These are phyloP conservation scores for Aspergillus fischeri DNA, from an alignment of 2,329 filamentous ascomycete genomes.

Conservation along the genomic window DNA sequence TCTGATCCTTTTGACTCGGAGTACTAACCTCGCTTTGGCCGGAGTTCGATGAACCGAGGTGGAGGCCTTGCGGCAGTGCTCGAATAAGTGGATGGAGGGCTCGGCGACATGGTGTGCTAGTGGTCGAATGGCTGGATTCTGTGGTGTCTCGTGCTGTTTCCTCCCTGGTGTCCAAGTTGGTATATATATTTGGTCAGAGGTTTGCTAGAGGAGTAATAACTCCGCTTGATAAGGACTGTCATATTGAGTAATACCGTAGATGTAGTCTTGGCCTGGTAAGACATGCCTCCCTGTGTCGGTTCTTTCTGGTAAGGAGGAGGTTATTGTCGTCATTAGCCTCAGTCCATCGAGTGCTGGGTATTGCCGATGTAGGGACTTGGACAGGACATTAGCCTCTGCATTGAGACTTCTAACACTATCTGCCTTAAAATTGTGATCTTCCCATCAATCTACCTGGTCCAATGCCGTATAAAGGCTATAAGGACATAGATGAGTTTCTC, in stretches of 20 bases:
- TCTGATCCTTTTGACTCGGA: not conserved
- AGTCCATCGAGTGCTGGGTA: not conserved
- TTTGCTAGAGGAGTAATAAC: not conserved
- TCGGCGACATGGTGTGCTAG: not conserved
- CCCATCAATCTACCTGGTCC: too few species aligned
- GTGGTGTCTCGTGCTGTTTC: not conserved
- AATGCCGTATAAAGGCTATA: too few species aligned
- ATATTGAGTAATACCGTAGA: not conserved
- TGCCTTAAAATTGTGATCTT: not conserved
- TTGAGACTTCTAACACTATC: too few species aligned
- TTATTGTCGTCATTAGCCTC: too few species aligned
- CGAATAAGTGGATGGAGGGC: not conserved
- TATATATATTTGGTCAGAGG: not conserved
- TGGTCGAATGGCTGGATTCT: not conserved
- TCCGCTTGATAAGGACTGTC: not conserved
- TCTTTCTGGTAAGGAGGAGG: too few species aligned
- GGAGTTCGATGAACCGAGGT: not conserved
- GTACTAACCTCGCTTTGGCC: constrained; percentile 3
- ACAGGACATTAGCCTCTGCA: too few species aligned
- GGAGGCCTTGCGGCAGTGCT: not conserved
- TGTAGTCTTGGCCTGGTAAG: not conserved
- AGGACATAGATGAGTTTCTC: too few species aligned
- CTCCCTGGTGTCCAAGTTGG: not conserved
- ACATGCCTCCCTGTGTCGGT: too few species aligned
- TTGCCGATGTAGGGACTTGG: too few species aligned